phyloP scores from a whole-genome alignment of 139 green algal genomes.

The Chlorella sp. region DNA sequence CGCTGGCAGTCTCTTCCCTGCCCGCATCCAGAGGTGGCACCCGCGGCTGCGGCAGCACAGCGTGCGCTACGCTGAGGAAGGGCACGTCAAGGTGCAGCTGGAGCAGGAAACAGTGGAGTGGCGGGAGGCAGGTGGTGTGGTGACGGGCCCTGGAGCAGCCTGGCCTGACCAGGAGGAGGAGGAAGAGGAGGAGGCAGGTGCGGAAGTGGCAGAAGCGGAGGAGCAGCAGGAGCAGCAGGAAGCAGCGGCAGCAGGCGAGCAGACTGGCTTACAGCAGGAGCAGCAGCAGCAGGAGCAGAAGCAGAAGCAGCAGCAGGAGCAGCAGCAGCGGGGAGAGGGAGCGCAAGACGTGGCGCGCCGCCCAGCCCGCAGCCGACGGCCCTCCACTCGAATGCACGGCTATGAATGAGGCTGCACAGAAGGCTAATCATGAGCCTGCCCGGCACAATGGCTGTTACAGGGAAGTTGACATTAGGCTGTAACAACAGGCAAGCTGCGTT shows the following conservation, averaged over 20 bases:
- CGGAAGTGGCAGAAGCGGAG: neutral
- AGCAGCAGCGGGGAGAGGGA: neutral
- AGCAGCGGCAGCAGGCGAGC: neutral
- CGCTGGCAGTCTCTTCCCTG: neutral
- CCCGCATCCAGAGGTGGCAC: neutral
- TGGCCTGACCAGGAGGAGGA: neutral
- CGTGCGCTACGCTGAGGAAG: neutral
- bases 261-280: neutral
- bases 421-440: too few species aligned
- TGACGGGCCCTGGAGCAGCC: neutral
- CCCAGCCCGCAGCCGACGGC: neutral
- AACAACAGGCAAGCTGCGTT: too few species aligned
- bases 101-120: slow-evolving; percentile 13
- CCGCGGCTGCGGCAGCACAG: neutral
- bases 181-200: neutral
- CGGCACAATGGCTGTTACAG: too few species aligned
- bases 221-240: neutral
- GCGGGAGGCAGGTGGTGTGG: neutral
- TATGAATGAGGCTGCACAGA: too few species aligned
- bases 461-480: too few species aligned
- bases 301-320: neutral
- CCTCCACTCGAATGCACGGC: too few species aligned
- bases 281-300: neutral
- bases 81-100: neutral
- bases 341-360: neutral